These are phyloP conservation scores for Aotearoamyces nothofagi DNA, from an alignment of 2,329 filamentous ascomycete genomes.

Conservation along the genomic window DNA sequence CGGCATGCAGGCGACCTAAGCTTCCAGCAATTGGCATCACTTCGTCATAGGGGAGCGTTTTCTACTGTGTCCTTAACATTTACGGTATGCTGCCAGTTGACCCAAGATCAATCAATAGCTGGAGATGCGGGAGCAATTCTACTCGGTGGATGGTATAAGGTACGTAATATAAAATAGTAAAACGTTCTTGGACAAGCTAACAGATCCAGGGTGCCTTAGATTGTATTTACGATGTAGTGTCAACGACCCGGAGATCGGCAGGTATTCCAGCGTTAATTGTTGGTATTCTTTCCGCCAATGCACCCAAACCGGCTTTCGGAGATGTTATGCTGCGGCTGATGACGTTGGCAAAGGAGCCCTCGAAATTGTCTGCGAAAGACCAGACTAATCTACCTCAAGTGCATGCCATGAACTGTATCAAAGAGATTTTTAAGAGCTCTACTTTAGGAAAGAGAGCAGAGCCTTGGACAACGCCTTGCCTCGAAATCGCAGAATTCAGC, in stretches of 20 bases:
- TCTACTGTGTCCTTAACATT: constrained; percentile 88
- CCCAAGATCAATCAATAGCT: constrained; percentile 30
- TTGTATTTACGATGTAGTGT: constrained; percentile 61
- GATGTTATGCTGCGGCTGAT: constrained; percentile 48
- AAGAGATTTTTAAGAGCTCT: constrained; percentile 80
- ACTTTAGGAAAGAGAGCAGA: constrained; percentile 61
- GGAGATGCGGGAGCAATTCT: constrained; percentile 13
- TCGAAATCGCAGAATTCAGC: constrained; percentile 67
- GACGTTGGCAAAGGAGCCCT: constrained; percentile 38
- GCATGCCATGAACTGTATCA: constrained; percentile 85
- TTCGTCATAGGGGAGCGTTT: constrained; percentile 86
- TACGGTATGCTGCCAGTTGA: constrained; percentile 57
- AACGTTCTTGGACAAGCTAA: constrained; percentile 9
- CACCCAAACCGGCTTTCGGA: constrained; percentile 42
- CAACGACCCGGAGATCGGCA: constrained; percentile 79
- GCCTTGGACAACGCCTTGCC: constrained; percentile 52
- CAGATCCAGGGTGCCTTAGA: constrained; percentile 39
- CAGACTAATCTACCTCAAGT: constrained; percentile 70
- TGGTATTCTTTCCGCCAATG: constrained; percentile 58
- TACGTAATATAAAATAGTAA: constrained; percentile 19
- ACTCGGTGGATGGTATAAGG: constrained; percentile 57
- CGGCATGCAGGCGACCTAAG: constrained; percentile 55
- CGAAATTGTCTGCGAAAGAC: constrained; percentile 38
- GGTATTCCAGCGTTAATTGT: constrained; percentile 80
- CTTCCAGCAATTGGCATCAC: constrained; percentile 66